phyloP scores from a whole-genome alignment of 805 yeast species.

The Starmerella ratchasimensis region DNA sequence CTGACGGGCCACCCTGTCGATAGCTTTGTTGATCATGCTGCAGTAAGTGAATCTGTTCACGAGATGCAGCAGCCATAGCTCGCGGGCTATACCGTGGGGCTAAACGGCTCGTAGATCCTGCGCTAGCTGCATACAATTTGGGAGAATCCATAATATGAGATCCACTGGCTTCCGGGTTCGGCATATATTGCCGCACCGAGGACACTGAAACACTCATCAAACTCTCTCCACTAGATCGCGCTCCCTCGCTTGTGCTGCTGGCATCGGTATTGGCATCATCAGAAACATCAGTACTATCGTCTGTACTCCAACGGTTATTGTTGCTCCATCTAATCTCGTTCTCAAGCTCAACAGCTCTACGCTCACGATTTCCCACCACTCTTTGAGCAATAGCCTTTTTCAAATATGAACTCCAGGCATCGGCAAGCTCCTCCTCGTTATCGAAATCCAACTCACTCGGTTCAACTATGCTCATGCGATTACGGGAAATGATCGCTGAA shows the following conservation, averaged over 20 bases:
- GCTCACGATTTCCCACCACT: conserved; percentile 16
- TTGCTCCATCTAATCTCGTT: conserved; percentile 13
- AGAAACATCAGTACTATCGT: too few species aligned
- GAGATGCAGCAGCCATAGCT: conserved; percentile 8
- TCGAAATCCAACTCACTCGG: not conserved
- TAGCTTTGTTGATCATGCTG: not conserved
- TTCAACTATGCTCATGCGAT: not conserved
- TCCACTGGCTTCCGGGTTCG: not conserved
- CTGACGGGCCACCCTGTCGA: not conserved
- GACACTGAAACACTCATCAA: not conserved
- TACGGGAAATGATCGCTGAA: conserved; percentile 11
- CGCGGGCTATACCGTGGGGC: conserved; percentile 9
- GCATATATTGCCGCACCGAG: not conserved
- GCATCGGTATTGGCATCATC: not conserved
- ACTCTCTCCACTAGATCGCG: not conserved
- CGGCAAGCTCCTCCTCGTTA: conserved; percentile 18
- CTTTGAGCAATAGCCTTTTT: conserved; percentile 25
- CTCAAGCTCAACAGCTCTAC: conserved; percentile 6
- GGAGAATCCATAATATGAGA: too few species aligned
- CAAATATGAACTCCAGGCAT: conserved; percentile 25
- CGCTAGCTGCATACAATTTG: not conserved
- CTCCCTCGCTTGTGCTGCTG: not conserved
- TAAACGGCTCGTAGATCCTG: not conserved
- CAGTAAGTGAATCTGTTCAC: not conserved
- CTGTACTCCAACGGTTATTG: conserved; percentile 9